Evolutionary conservation across 208 protist genomes (phyloP).

Genomic region (Crithidia mellificae): DNA sequence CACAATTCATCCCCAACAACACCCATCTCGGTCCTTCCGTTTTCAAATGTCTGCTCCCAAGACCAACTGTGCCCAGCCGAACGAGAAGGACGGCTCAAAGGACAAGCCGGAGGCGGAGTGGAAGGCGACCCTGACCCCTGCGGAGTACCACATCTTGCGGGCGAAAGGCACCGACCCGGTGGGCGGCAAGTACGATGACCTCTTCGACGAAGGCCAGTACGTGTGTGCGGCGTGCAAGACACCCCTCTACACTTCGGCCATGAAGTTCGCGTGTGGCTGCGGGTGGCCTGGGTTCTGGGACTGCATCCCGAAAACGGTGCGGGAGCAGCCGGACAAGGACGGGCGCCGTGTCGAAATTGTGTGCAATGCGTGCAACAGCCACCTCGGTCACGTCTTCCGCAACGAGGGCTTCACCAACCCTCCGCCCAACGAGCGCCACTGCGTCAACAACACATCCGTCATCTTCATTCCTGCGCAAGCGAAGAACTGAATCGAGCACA

Average conservation of each 20-base stretch:
- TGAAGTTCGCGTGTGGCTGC: conserved; percentile 90
- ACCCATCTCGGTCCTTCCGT: background rate
- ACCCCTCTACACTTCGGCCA: conserved; percentile 81
- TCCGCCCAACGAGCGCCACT: conserved; percentile 91
- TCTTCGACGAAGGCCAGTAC: conserved; percentile 76
- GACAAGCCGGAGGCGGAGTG: conserved; percentile 72
- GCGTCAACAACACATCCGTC: conserved; percentile 85
- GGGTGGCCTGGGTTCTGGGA: conserved; percentile 91
- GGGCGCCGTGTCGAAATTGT: conserved; percentile 87
- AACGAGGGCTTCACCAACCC: conserved; percentile 87
- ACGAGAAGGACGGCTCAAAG: conserved; percentile 66
- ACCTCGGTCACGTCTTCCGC: conserved; percentile 93
- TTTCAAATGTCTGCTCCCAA: conserved; percentile 12
- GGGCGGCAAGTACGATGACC: conserved; percentile 57
- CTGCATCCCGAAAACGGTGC: conserved; percentile 74
- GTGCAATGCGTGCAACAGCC: conserved; percentile 91
- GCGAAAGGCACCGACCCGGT: conserved; percentile 79
- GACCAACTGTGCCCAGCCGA: conserved; percentile 64
- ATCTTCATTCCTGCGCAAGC: conserved; percentile 41
- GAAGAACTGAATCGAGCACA: conserved; percentile 1
- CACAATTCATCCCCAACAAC: background rate
- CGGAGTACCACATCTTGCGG: conserved; percentile 72
- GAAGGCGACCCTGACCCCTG: conserved; percentile 46
- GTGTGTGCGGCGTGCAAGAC: conserved; percentile 76
- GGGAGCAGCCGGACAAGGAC: conserved; percentile 75